Percentiles rank a stretch among this genome's conserved stretches.
Conservation (phyloP, 1,284 basidiomycete genomes). For the Testicularia cyperi region DNA sequence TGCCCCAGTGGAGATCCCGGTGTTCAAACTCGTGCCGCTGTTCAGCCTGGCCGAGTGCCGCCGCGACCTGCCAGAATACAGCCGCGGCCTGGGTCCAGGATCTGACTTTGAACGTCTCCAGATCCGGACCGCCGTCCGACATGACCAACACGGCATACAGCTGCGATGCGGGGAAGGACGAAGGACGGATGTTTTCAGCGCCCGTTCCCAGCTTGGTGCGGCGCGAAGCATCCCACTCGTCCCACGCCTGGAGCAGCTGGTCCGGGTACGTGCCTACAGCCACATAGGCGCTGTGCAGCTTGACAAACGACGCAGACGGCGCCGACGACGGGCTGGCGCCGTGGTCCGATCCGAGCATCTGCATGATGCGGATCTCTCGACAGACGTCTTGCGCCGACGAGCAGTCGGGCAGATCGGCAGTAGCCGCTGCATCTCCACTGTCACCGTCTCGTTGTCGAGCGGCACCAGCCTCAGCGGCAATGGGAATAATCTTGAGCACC, state of each 20-base stretch:
- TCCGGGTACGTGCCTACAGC: slow-evolving; percentile 82
- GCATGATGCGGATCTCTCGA: slow-evolving; percentile 83
- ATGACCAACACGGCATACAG: slow-evolving; percentile 84
- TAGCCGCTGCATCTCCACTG: too few relatives aligned
- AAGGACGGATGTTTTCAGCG: slow-evolving; percentile 81
- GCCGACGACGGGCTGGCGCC: too few relatives aligned
- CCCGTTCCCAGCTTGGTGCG: slow-evolving; percentile 64
- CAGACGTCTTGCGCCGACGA: slow-evolving; percentile 70
- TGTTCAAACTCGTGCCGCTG: slow-evolving; percentile 84
- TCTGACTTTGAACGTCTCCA: slow-evolving; percentile 76
- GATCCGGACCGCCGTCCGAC: slow-evolving; percentile 81
- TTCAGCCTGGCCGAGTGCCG: slow-evolving; percentile 77
- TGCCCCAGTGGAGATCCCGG: slow-evolving; percentile 97
- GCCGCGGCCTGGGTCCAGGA: slow-evolving; percentile 84
- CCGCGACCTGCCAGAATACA: slow-evolving; percentile 85
- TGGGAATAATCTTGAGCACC: slow-evolving; percentile 73
- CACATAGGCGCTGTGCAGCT: slow-evolving; percentile 68
- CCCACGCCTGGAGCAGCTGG: slow-evolving; percentile 78
- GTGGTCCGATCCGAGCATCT: slow-evolving; percentile 64
- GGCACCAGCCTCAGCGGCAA: slow-evolving; percentile 43
- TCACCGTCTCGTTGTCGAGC: slow-evolving; percentile 21
- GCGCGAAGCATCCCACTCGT: slow-evolving; percentile 69
- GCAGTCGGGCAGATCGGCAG: slow-evolving; percentile 60
- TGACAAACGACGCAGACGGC: slow-evolving; percentile 22
- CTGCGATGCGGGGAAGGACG: slow-evolving; percentile 73